Evolutionary conservation across 805 yeast genomes (phyloP).

Genomic region (Candida stauntonica): DNA sequence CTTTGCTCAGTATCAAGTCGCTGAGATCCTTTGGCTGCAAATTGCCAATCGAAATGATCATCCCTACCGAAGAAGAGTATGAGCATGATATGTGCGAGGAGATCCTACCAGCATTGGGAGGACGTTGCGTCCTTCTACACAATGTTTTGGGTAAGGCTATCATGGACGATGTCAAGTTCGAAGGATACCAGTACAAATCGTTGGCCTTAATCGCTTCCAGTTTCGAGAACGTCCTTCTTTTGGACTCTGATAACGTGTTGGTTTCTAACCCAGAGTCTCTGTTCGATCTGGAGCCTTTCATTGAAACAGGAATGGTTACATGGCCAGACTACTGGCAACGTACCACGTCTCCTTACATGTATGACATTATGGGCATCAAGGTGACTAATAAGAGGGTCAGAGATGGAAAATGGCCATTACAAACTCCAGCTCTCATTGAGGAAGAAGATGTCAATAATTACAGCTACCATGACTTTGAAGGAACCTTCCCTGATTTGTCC

Average conservation of each 20-base stretch:
- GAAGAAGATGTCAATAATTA: constrained; percentile 27
- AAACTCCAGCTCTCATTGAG: constrained; percentile 7
- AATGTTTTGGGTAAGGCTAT: constrained; percentile 58
- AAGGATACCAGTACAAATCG: constrained; percentile 67
- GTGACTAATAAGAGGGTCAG: constrained; percentile 26
- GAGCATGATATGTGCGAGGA: constrained; percentile 61
- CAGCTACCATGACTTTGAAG: constrained; percentile 56
- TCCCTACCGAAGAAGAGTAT: constrained; percentile 62
- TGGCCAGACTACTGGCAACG: constrained; percentile 82
- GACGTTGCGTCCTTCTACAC: constrained; percentile 57
- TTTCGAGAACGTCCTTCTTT: constrained; percentile 66
- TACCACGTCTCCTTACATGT: constrained; percentile 58
- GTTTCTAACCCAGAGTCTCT: constrained; percentile 44
- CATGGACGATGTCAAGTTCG: constrained; percentile 44
- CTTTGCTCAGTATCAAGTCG: constrained; percentile 44
- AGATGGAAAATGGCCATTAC: constrained; percentile 23
- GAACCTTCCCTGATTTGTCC: constrained; percentile 62
- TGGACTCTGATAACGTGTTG: constrained; percentile 73
- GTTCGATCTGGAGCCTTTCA: constrained; percentile 41
- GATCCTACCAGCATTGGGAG: constrained; percentile 55
- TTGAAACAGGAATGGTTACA: constrained; percentile 47
- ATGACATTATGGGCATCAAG: constrained; percentile 44
- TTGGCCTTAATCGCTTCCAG: constrained; percentile 71
- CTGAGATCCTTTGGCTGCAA: constrained; percentile 47
- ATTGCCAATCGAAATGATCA: constrained; percentile 67